phyloP scores from a whole-genome alignment of 352 stramenopile genomes.

The Pythium dissimile region DNA sequence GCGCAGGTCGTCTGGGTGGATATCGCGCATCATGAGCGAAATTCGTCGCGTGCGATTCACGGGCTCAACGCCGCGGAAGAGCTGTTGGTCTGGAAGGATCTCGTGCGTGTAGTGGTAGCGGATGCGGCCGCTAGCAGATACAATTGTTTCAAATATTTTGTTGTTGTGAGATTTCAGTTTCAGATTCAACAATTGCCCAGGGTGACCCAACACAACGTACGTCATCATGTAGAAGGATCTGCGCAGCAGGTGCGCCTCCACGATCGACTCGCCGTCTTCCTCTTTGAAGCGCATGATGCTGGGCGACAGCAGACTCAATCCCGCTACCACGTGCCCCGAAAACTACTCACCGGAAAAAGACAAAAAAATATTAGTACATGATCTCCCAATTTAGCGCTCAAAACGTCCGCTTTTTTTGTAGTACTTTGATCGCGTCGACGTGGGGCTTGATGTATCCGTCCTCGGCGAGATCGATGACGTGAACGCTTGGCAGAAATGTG shows the following conservation, averaged over 20 bases:
- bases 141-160: not conserved
- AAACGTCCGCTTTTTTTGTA: too few species aligned
- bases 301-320: conserved; percentile 69
- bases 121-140: conserved; percentile 44
- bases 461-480: conserved; percentile 80
- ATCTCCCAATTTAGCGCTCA: too few species aligned
- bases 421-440: conserved; percentile 84
- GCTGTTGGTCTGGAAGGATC: conserved; percentile 63
- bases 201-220: conserved; percentile 25
- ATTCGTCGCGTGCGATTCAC: conserved; percentile 76
- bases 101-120: conserved; percentile 87
- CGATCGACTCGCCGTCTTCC: conserved; percentile 62
- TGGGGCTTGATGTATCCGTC: conserved; percentile 85
- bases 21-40: conserved; percentile 81
- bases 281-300: conserved; percentile 86
- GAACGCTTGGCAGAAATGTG: conserved; percentile 66
- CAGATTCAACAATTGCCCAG: not conserved
- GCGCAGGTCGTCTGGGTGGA: conserved; percentile 44
- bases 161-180: not conserved
- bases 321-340: conserved; percentile 72
- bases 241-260: conserved; percentile 64
- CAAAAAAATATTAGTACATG: too few species aligned
- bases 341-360: too few species aligned
- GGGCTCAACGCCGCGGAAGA: conserved; percentile 46
- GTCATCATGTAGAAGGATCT: conserved; percentile 89